Evolutionary conservation across 202 grass and related monocot genomes (phyloP), one percentile per base, ranked within the genome.

Genomic region (Brachypodium distachyon): DNA sequence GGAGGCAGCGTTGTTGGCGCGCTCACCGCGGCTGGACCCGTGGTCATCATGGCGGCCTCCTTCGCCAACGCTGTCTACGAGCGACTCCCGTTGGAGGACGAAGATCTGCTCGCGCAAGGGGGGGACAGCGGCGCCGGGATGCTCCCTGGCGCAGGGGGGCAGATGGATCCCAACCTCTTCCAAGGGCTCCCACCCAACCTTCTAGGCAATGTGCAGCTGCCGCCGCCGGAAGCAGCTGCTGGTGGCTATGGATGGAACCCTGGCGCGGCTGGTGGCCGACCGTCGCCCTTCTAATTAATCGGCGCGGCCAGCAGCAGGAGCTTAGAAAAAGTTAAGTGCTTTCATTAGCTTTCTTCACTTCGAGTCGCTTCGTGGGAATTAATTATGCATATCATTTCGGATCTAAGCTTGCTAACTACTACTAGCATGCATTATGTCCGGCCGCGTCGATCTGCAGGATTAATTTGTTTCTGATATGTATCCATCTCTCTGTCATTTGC

Each of bases 1-100:
- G 94, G 94, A 1, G 94, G 94, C 56, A 94, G 61, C 76, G 88
- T 97, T 54, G 86, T 97, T 22, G 91, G 94, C 6, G 48, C 88
- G 10, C 83, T 94, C 16, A 92, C 92, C 0, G 86, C 94, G 1
- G 90, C 88, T 0, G 91, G 91, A 4, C 91, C 88, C 3, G 94
- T 97, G 50, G 89, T 97, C 9, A 94, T 97, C 84, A 97, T 97
- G 94, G 91, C 94, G 16, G 94, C 94, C 3, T 93, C 90, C 2
- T 97, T 97, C 65, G 94, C 88, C 5, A 97, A 97, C 83, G 94
- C 94, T 0, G 94, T 90, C 14, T 97, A 97, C 61, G 94, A 97
- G 63, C 66, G 91, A 34, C 77, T 97, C 17, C 94, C 94, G 12
- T 55, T 97, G 48, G 94, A 94, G 62, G 94, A 97, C 27, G 94